Base-by-base conservation (phyloP, 1,284 basidiomycete species). In the Pseudozyma thailandica region DNA sequence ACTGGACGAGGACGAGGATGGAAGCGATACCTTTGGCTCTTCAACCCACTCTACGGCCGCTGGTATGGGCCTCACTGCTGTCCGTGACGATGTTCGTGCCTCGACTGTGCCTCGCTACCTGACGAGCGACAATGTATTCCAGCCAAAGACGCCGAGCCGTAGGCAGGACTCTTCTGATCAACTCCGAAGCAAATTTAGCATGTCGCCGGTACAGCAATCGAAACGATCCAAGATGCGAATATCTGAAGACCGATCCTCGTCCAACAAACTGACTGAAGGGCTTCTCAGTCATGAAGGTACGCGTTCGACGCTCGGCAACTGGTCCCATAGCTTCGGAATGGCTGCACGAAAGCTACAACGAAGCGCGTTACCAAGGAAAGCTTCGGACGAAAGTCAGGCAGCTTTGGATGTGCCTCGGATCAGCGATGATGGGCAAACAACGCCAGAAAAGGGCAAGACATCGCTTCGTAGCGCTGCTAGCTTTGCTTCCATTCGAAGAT, bases 121-220 rank as follows among this genome's bases (percentile, higher is more conserved):
- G 12, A 45, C 30, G 12, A 21, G 27, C 15, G 47, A 59, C 25
- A 28, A 15, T 5, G 42, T 10, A 12, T 21, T 38, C 8, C 45
- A 64, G 25, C 56, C 47, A 16, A 50, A 48, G 25, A 64, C 68
- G 3, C 68, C 56, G 2, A 48, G 50, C 26, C 52, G 52, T 25
- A 35, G 54, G 2, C 54, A 58, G 31, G 23, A 37, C 9, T 45
- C 59, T 0, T 20, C 42, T 23, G 48, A 62, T 20, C 59, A 58
- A n/a, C 55, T 72, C 20, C 54, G 44, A 41, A 66, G 63, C 55
- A 72, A 72, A 15, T 72, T 72, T 39, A 62, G 59, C 59, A 72
- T 72, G 62, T 72, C 69, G 6, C 69, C 69, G 20, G 55, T 62
- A 12, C 69, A 72, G 25, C 53, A 45, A 8, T 59, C 69, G 4